Base-by-base conservation (phyloP, 2,329 filamentous ascomycete species). In the Xylaria sp. region DNA sequence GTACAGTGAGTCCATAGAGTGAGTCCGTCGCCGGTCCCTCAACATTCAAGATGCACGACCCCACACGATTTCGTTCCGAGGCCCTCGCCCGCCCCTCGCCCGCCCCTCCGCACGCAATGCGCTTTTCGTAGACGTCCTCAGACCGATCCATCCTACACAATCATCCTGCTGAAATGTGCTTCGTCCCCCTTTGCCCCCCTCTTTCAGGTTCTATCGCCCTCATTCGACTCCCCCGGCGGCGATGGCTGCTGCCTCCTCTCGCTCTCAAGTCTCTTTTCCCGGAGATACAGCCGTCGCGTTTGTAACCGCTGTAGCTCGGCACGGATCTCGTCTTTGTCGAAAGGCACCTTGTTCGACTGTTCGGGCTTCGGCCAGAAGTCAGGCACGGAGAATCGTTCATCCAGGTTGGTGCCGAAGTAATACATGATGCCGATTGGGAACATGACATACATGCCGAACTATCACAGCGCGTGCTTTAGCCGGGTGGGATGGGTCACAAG, bases 381-480 rank as follows among this genome's bases (percentile, higher is more conserved):
- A 19, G 89, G 87, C 1, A 97, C 91, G 44, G 83, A 78, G 79
- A 99, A 99, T 61, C 91, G 88, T 63, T 88, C 83, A 75, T 99
- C 94, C 70, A 99, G 90, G 74, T 99, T 99, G 52, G 92, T 96
- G 71, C 94, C 94, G 74, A 97, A 99, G 80, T 99, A 99, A 82
- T 95, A 97, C 94, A 99, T 99, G 80, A 94, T 92, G 66, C 91
- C 92, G 68, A 99, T 97, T 17, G 94, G 94, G 76, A 99, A 99
- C 83, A 97, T 88, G 78, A 99, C 88, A 79, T 99, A 99, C 83
- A 95, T 90, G 78, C 93, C 92, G 74, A 99, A 99, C 93, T 97
- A 59, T 52, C 16, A 19, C 16, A 19, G 34, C 48, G 26, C 50
- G 44, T 17, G 51, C 37, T 29, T 26, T 47, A 50, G 44, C 29